These are phyloP conservation scores for Desmodesmus armatus DNA, from an alignment of 139 green algal genomes.

Conservation along the genomic window DNA sequence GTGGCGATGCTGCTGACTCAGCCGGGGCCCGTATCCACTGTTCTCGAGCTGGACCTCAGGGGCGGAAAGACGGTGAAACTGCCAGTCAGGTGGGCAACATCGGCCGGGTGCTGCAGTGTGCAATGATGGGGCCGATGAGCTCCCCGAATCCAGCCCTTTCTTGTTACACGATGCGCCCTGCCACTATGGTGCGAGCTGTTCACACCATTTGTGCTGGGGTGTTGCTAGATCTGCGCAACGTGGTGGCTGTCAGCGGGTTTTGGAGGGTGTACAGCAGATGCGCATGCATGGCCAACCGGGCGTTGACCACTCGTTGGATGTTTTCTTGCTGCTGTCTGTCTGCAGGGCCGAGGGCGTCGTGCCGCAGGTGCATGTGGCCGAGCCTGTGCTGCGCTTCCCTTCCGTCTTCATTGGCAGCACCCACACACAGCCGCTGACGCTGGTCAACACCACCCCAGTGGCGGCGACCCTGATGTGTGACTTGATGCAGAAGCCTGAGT, in stretches of 20 bases:
- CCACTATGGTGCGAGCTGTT: too few relatives aligned
- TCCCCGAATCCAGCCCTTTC: too few relatives aligned
- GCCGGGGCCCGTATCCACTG: conserved; percentile 46
- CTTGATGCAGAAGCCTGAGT: conserved; percentile 60
- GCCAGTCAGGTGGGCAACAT: conserved; percentile 53
- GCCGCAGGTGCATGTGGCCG: conserved; percentile 61
- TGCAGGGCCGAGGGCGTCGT: conserved; percentile 64
- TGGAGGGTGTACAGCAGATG: too few relatives aligned
- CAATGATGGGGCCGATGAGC: too few relatives aligned
- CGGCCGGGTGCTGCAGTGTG: too few relatives aligned
- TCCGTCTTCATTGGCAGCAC: conserved; percentile 62
- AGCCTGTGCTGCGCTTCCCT: conserved; percentile 28
- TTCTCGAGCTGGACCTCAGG: conserved; percentile 65
- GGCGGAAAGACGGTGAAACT: conserved; percentile 69
- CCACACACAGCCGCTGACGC: conserved; percentile 58
- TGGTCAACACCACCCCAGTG: conserved; percentile 73
- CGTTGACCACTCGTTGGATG: too few relatives aligned
- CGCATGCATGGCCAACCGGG: too few relatives aligned
- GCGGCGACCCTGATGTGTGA: conserved; percentile 58
- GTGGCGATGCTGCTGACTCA: conserved; percentile 51
- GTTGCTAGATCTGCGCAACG: too few relatives aligned
- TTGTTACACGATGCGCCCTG: too few relatives aligned
- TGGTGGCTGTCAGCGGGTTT: too few relatives aligned
- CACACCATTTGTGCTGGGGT: too few relatives aligned
- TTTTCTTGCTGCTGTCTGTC: too few relatives aligned